Base-by-base conservation (phyloP, 805 yeast genomes). In the Kuraishia ogatae region DNA sequence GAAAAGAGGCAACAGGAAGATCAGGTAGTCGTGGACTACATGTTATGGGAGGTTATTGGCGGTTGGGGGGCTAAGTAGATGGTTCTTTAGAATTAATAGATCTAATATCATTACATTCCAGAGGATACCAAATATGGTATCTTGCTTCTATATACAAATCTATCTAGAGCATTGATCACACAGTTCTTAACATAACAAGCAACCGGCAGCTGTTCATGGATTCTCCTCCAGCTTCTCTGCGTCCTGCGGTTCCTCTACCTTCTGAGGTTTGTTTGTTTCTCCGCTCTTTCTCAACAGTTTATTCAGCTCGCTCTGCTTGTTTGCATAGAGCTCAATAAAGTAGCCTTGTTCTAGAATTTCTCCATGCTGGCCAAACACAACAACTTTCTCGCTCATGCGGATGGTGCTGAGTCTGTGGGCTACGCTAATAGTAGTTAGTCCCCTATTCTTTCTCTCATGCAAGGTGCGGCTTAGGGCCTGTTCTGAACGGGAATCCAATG, bases 391-490 rank as follows among this genome's bases (percentile, higher is more conserved):
- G 61, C 96, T 85, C 70, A 90, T 82, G 61, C 83, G 82, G 57
- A 93, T 93, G 0, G 98, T 93, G 15, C 94, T 84, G 54, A 92
- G 76, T 62, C 97, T 77, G 67, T 93, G 98, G 0, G 97, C 97
- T 62, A 93, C 91, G 50, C 94, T 87, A 48, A 93, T 87, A 1
- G 92, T 83, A 1, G 97, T 91, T 43, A 81, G 70, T 17, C 85
- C 82, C 22, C 81, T 75, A 24, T 67, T 64, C 59, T 79, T 76
- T 57, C 94, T 75, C 52, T 76, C 68, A 29, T 73, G 66, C 57
- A 93, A 71, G 8, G 96, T 89, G 53, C 79, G 80, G 66, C 90
- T 89, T 48, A 93, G 96, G 2, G 89, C 81, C 61, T 87, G 85
- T 65, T 93, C 98, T 61, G 92, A 85, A 55, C 87, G 88, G 13